A percentile compares a stretch with the other conserved stretches of the same genome.
phyloP scores from a whole-genome alignment of 768 basidiomycete species.

The Russula sp. region DNA sequence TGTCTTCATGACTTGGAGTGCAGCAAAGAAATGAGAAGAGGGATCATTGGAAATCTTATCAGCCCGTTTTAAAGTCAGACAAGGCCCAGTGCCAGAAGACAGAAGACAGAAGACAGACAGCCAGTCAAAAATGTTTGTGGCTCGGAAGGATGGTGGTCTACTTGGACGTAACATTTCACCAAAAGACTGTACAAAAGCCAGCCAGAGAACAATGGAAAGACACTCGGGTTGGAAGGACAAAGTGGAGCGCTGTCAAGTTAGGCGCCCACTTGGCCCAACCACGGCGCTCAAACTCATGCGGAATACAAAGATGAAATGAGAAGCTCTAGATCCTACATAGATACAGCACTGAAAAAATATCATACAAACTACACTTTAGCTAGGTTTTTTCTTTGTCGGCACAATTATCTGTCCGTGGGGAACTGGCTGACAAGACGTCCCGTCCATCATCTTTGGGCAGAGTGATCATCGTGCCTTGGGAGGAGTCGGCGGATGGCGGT shows the following conservation, averaged over 20 bases:
- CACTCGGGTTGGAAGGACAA: neutral
- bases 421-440: neutral
- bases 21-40: too few species aligned
- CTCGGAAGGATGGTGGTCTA: neutral
- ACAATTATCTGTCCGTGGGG: constrained; percentile 5
- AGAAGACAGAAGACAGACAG: neutral
- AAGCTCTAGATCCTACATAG: constrained; percentile 26
- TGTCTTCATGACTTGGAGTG: too few species aligned
- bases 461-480: constrained; percentile 3
- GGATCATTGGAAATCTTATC: too few species aligned
- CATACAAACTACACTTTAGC: neutral
- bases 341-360: constrained; percentile 23
- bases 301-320: constrained; percentile 21
- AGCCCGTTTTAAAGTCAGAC: too few species aligned
- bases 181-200: neutral
- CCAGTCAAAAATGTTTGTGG: neutral
- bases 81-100: too few species aligned
- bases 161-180: constrained; percentile 2
- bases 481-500: neutral
- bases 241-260: too few species aligned
- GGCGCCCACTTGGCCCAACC: too few species aligned
- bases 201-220: constrained; percentile 5
- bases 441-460: constrained; percentile 10
- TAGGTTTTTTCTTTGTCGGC: constrained; percentile 10
- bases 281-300: neutral